Conservation (phyloP, 176 grass and related monocot genomes). For the Pontederia paniculata region DNA sequence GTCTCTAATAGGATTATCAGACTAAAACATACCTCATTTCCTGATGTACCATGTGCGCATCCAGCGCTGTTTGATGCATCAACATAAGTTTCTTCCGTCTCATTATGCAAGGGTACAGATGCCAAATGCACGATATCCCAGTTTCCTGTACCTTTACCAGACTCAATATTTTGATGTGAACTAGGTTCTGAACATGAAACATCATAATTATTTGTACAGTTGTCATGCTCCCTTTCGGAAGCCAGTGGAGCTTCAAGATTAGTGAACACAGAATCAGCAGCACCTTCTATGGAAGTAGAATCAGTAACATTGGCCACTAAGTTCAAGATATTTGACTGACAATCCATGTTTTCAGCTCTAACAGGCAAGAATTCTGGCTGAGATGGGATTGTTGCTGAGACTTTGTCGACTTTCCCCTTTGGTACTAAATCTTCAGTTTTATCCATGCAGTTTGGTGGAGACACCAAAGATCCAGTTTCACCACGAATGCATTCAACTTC, state of each 20-base stretch:
- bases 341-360: not conserved
- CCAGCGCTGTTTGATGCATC: slow-evolving; percentile 20
- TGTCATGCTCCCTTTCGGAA: slow-evolving; percentile 21
- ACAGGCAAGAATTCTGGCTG: not conserved
- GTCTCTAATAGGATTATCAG: not conserved
- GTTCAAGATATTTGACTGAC: not conserved
- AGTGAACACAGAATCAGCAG: slow-evolving; percentile 14
- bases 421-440: not conserved
- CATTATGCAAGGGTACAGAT: not conserved
- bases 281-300: not conserved
- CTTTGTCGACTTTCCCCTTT: not conserved
- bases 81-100: slow-evolving; percentile 16
- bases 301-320: not conserved
- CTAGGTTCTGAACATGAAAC: not conserved
- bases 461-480: not conserved
- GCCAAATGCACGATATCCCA: slow-evolving; percentile 18
- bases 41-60: slow-evolving; percentile 13
- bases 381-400: not conserved
- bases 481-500: not conserved
- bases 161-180: slow-evolving; percentile 6
- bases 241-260: slow-evolving; percentile 15
- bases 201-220: slow-evolving; percentile 16
- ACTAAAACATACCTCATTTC: slow-evolving; percentile 20
- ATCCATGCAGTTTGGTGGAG: not conserved
- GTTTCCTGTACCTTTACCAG: slow-evolving; percentile 5